These are phyloP conservation scores for Dryadomyces quercus-mongolicae DNA, from an alignment of 2,329 filamentous ascomycete genomes.

Conservation along the genomic window DNA sequence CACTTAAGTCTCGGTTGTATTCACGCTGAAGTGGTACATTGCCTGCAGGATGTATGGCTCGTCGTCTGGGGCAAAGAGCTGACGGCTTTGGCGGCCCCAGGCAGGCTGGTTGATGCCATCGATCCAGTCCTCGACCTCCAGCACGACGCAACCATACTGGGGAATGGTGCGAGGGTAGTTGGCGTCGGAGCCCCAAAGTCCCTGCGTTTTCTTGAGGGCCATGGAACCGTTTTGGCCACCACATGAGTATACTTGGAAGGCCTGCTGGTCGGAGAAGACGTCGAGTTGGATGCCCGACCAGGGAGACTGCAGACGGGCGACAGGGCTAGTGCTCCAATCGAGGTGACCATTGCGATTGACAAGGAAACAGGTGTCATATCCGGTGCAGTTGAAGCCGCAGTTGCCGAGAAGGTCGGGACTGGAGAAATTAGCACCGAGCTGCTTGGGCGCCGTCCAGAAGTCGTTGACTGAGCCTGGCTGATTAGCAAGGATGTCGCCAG, in stretches of 20 bases:
- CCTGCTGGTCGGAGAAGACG: conserved; percentile 71
- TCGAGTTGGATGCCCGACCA: conserved; percentile 79
- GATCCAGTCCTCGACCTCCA: conserved; percentile 91
- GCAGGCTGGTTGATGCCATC: conserved; percentile 86
- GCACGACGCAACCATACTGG: conserved; percentile 74
- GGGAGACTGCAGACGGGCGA: conserved; percentile 55
- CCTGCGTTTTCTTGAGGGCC: conserved; percentile 59
- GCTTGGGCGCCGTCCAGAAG: conserved; percentile 73
- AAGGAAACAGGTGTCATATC: conserved; percentile 66
- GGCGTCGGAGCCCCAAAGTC: conserved; percentile 36
- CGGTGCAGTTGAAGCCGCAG: conserved; percentile 72
- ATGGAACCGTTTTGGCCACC: conserved; percentile 60
- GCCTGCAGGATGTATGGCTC: conserved; percentile 51
- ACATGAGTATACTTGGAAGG: conserved; percentile 83
- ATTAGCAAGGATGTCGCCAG: conserved; percentile 63
- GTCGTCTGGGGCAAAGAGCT: conserved; percentile 47
- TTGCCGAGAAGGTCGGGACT: conserved; percentile 53
- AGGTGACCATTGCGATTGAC: conserved; percentile 51
- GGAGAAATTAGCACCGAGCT: conserved; percentile 56
- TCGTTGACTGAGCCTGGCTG: conserved; percentile 57
- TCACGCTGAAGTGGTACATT: conserved; percentile 46
- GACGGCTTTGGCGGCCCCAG: conserved; percentile 58
- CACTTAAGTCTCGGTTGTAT: conserved; percentile 14
- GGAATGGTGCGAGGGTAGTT: conserved; percentile 50
- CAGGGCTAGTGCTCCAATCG: conserved; percentile 51